Evolutionary conservation across 2,329 filamentous ascomycete genomes (phyloP), one percentile per base, ranked within the genome.

Genomic region (Anthostomella pinea): DNA sequence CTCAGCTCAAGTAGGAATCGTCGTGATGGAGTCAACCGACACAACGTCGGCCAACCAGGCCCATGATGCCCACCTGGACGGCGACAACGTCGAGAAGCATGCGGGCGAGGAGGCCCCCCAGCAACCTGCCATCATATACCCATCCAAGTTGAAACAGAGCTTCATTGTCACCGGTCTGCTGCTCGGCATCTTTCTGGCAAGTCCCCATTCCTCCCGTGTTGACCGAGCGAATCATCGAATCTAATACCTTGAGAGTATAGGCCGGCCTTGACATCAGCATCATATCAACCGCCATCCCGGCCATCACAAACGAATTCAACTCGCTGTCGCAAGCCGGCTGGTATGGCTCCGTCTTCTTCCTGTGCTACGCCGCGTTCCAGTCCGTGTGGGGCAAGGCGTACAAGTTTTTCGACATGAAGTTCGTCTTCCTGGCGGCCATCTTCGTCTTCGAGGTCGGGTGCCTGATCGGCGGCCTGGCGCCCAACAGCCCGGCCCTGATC

Each of bases 301-400:
- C 31, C 2, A 51, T 51, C 15, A 49, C 43, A 3, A 31, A 29
- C 18, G 52, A 56, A 19, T 60, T 60, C 43, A 46, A 57, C 39
- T 52, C 53, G 9, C 41, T 59, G n/a, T 38, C 50, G 2, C 54
- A 62, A 33, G 47, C 58, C n/a, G 57, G 56, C 17, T 63, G 59
- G 60, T 63, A 63, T 45, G 57, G 57, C 19, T 53, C 52, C 4
- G 56, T 52, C 6, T 62, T 57, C 35, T 51, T 59, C 30, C 44
- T 64, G 9, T 53, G 53, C 19, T 48, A 51, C 23, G 56, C 50
- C 23, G 48, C 52, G 20, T 59, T 58, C 27, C 60, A 64, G 45
- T 55, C 63, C n/a, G 35, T 56, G 18, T 65, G 58, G 33, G 61
- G 62, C 27, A 64, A 62, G 41, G 38, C 59, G 11, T 66, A 62